Conservation (phyloP, 257 asterid genomes). For the Penstemon eatonii region DNA sequence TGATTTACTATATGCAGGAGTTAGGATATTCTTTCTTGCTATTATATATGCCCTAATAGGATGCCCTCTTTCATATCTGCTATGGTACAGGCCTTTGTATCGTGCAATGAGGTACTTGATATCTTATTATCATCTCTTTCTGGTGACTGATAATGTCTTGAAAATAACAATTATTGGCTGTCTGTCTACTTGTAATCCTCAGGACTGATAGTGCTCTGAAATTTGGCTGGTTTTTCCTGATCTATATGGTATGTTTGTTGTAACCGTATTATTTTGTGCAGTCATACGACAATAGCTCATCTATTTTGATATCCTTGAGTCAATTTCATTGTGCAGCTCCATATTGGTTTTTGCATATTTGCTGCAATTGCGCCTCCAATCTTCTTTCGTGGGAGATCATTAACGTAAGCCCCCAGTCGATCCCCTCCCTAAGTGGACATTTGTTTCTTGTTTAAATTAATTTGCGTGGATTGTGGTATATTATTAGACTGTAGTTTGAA, state of each 20-base stretch:
- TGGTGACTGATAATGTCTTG: neutral
- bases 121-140: slow-evolving; percentile 21
- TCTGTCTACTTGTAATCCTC: slow-evolving; percentile 33
- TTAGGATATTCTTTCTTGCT: slow-evolving; percentile 83
- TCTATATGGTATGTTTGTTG: slow-evolving; percentile 65
- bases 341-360: slow-evolving; percentile 86
- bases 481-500: slow-evolving; percentile 6
- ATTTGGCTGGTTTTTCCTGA: slow-evolving; percentile 91
- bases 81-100: slow-evolving; percentile 96
- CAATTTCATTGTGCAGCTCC: slow-evolving; percentile 62
- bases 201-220: slow-evolving; percentile 96
- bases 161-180: slow-evolving; percentile 18
- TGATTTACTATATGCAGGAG: slow-evolving; percentile 56
- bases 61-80: slow-evolving; percentile 81
- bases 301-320: slow-evolving; percentile 22
- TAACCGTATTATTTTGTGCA: slow-evolving; percentile 7
- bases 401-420: slow-evolving; percentile 57
- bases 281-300: slow-evolving; percentile 9
- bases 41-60: slow-evolving; percentile 83
- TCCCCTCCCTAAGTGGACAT: slow-evolving; percentile 1
- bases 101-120: slow-evolving; percentile 78
- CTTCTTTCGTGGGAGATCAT: slow-evolving; percentile 78
- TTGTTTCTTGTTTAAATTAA: slow-evolving; percentile 16
- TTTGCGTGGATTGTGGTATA: slow-evolving; percentile 2
- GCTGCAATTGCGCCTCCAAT: slow-evolving; percentile 99